Percentiles rank a stretch among this genome's conserved stretches.
Conservation (phyloP, 192 early-diverging fungal genomes). For the Chytriomyces sp. region DNA sequence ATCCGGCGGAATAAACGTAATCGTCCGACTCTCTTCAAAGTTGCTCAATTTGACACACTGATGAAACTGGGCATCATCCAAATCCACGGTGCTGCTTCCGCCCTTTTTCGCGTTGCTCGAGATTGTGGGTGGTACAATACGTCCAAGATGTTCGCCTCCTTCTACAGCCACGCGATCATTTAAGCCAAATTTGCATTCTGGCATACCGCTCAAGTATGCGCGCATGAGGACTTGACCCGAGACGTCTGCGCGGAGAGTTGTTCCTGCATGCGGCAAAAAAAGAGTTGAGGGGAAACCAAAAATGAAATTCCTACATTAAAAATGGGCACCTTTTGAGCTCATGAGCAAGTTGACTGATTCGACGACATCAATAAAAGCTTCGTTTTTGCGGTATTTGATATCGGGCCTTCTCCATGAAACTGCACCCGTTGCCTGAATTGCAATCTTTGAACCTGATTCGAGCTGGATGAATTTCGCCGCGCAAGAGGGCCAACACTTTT, state of each 20-base stretch:
- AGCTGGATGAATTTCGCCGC: background rate
- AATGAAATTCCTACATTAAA: background rate
- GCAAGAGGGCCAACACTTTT: slow-evolving; percentile 53
- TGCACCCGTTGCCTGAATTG: slow-evolving; percentile 95
- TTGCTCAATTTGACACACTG: slow-evolving; percentile 94
- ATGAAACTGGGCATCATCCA: slow-evolving; percentile 98
- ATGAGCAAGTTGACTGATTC: slow-evolving; percentile 94
- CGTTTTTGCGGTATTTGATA: slow-evolving; percentile 96
- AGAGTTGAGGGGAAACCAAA: background rate
- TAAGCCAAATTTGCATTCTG: slow-evolving; percentile 96
- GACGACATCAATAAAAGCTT: slow-evolving; percentile 98
- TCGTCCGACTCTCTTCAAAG: slow-evolving; percentile 91
- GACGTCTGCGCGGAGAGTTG: slow-evolving; percentile 86
- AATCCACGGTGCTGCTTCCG: slow-evolving; percentile 68
- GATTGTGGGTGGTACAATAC: slow-evolving; percentile 29
- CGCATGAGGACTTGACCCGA: slow-evolving; percentile 91
- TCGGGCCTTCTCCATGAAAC: slow-evolving; percentile 92
- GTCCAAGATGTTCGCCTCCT: slow-evolving; percentile 57
- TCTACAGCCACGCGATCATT: slow-evolving; percentile 92
- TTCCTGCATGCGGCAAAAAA: slow-evolving; percentile 44
- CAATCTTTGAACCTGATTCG: slow-evolving; percentile 69
- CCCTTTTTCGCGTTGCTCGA: slow-evolving; percentile 21
- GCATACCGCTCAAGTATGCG: slow-evolving; percentile 94
- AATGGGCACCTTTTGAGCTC: slow-evolving; percentile 64
- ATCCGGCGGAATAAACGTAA: slow-evolving; percentile 97